These are phyloP conservation scores for Vanrija pseudolonga DNA, from an alignment of 1,284 basidiomycete genomes.

Conservation along the genomic window DNA sequence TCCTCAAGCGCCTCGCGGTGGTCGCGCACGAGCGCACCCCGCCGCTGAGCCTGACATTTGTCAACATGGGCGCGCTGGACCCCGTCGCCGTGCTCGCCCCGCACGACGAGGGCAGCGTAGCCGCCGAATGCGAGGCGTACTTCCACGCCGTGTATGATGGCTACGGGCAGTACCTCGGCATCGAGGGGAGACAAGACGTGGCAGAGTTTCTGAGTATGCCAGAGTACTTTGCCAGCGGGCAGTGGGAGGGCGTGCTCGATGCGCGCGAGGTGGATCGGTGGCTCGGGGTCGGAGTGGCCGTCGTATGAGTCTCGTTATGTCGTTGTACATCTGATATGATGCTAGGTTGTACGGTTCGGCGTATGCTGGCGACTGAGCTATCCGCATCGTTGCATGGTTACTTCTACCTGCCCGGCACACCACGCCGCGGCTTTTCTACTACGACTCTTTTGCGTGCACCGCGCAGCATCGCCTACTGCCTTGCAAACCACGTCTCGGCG, in stretches of 20 bases:
- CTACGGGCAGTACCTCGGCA: too few species aligned
- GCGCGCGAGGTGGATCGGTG: background rate
- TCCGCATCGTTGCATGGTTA: too few species aligned
- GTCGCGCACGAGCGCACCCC: background rate
- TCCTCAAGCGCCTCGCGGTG: background rate
- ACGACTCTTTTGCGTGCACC: too few species aligned
- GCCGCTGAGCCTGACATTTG: background rate
- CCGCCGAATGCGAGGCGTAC: background rate
- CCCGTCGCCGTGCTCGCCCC: background rate
- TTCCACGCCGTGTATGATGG: background rate
- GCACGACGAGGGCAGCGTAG: background rate
- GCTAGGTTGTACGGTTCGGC: too few species aligned
- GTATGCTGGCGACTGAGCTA: too few species aligned
- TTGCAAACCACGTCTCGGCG: conserved; percentile 9
- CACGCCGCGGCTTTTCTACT: too few species aligned
- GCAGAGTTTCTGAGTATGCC: background rate
- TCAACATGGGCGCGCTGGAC: background rate
- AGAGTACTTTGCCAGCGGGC: background rate
- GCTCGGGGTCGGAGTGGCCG: too few species aligned
- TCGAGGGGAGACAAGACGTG: background rate
- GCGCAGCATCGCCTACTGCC: too few species aligned
- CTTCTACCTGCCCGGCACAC: too few species aligned
- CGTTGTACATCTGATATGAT: too few species aligned
- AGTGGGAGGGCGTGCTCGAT: background rate
- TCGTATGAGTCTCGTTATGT: too few species aligned